A percentile compares a stretch with the other conserved stretches of the same genome.
Conservation (phyloP, 805 yeast genomes). For the Myxozyma lipomycoides region DNA sequence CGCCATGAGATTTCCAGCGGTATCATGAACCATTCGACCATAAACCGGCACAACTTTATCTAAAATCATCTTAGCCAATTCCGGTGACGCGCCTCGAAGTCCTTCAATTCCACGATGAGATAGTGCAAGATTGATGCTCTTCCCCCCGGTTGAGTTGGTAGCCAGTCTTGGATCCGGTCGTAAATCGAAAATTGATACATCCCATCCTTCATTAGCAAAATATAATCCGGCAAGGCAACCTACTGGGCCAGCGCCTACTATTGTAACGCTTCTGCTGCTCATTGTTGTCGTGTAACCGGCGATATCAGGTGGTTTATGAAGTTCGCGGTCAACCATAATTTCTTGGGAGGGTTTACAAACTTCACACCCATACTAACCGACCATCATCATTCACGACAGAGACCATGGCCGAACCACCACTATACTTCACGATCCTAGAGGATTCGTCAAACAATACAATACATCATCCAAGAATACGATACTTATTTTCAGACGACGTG, state of each 20-base stretch:
- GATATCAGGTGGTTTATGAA: too few species aligned
- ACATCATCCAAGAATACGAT: conserved; percentile 38
- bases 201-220: conserved; percentile 63
- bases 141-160: conserved; percentile 21
- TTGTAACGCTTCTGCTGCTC: too few species aligned
- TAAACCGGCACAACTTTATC: conserved; percentile 73
- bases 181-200: conserved; percentile 68
- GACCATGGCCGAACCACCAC: conserved; percentile 14
- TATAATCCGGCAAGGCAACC: conserved; percentile 85
- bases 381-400: too few species aligned
- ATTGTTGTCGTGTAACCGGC: too few species aligned
- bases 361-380: too few species aligned
- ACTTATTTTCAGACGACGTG: conserved; percentile 39
- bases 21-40: conserved; percentile 85
- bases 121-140: conserved; percentile 82
- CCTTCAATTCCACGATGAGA: conserved; percentile 78
- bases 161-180: conserved; percentile 48
- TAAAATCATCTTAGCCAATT: conserved; percentile 54
- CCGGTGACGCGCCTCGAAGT: conserved; percentile 55
- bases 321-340: too few species aligned
- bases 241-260: conserved; percentile 88
- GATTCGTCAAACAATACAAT: conserved; percentile 3
- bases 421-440: conserved; percentile 17
- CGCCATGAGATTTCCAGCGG: conserved; percentile 56
- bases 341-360: too few species aligned